Conservation (phyloP, 768 basidiomycete genomes). For the Lyophyllum semitale region DNA sequence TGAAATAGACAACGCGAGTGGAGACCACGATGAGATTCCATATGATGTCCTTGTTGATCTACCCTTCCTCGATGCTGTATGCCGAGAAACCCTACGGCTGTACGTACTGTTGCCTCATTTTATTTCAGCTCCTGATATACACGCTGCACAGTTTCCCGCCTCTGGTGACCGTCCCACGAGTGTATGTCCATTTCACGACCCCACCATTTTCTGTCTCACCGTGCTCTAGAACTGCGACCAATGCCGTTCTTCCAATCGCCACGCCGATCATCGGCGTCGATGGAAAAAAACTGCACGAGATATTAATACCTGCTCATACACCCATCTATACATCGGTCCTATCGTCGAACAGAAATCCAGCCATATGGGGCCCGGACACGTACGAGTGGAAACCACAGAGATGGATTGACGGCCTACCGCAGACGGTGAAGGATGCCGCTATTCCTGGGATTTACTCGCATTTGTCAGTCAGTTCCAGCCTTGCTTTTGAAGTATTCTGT, state of each 20-base stretch:
- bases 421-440: conserved; percentile 27
- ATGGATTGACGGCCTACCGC: conserved; percentile 37
- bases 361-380: conserved; percentile 36
- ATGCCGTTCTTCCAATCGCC: conserved; percentile 30
- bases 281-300: conserved; percentile 25
- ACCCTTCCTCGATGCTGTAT: conserved; percentile 25
- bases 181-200: conserved; percentile 12
- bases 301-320: conserved; percentile 26
- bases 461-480: conserved; percentile 20
- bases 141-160: conserved; percentile 14
- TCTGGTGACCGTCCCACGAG: conserved; percentile 19
- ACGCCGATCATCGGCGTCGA: conserved; percentile 29
- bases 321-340: conserved; percentile 26
- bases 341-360: conserved; percentile 30
- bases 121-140: not conserved
- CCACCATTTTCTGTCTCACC: not conserved
- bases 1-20: conserved; percentile 35
- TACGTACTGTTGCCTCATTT: conserved; percentile 16
- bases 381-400: conserved; percentile 15
- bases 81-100: conserved; percentile 22
- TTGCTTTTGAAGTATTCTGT: conserved; percentile 25
- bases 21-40: conserved; percentile 11
- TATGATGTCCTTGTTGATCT: conserved; percentile 22
- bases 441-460: conserved; percentile 35
- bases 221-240: conserved; percentile 11